These are phyloP conservation scores for Trichosporon asahii DNA, from an alignment of 1,284 basidiomycete species.

Conservation along the genomic window DNA sequence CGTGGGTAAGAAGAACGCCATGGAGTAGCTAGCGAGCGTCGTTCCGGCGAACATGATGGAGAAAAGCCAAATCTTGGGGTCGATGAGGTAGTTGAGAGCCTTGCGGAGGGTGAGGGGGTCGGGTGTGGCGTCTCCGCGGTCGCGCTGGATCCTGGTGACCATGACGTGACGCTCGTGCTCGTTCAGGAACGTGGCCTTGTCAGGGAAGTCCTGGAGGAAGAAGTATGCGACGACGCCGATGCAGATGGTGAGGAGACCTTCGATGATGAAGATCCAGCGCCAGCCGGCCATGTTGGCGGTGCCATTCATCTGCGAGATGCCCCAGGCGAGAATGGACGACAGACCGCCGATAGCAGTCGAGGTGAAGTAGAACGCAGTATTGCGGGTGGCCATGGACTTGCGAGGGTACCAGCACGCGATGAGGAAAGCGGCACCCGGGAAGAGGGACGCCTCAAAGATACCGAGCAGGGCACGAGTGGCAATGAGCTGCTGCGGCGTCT, in stretches of 20 bases:
- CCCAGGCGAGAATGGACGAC: slow-evolving; percentile 16
- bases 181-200: slow-evolving; percentile 17
- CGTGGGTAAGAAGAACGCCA: slow-evolving; percentile 25
- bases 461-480: slow-evolving; percentile 27
- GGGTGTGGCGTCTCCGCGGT: slow-evolving; percentile 46
- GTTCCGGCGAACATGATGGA: slow-evolving; percentile 48
- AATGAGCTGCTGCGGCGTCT: slow-evolving; percentile 34
- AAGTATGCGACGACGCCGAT: slow-evolving; percentile 31
- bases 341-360: slow-evolving; percentile 22
- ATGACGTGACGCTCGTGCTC: slow-evolving; percentile 17
- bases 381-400: slow-evolving; percentile 20
- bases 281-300: slow-evolving; percentile 9
- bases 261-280: slow-evolving; percentile 25
- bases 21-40: slow-evolving; percentile 21
- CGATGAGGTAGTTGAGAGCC: slow-evolving; percentile 41
- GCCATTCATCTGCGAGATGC: slow-evolving; percentile 16
- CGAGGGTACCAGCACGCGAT: slow-evolving; percentile 28
- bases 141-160: slow-evolving; percentile 19
- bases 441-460: slow-evolving; percentile 31
- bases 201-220: slow-evolving; percentile 20
- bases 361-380: slow-evolving; percentile 22
- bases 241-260: slow-evolving; percentile 36
- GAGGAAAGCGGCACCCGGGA: slow-evolving; percentile 28
- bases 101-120: slow-evolving; percentile 50
- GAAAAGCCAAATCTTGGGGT: slow-evolving; percentile 53